phyloP scores from a whole-genome alignment of 805 yeast species.

The Metschnikowia koreensis region DNA sequence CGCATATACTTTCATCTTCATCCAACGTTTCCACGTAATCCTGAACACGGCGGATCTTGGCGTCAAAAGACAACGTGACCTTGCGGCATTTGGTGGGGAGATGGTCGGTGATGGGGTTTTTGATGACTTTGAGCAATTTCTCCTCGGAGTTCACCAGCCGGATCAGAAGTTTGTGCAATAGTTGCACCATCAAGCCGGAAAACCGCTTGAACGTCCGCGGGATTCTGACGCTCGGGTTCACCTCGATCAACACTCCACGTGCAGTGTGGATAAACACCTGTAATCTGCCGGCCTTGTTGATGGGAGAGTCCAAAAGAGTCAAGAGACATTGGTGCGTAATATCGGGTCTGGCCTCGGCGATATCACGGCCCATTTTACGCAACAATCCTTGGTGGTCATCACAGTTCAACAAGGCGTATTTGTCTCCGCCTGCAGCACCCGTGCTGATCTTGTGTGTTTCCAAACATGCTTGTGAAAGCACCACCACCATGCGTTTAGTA shows the following conservation, averaged over 20 bases:
- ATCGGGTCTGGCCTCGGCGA: slow-evolving; percentile 98
- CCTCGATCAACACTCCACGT: slow-evolving; percentile 90
- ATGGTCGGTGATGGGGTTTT: slow-evolving; percentile 96
- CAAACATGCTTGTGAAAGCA: slow-evolving; percentile 91
- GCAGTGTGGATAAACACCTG: slow-evolving; percentile 97
- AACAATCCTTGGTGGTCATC: slow-evolving; percentile 97
- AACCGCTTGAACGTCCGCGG: slow-evolving; percentile 98
- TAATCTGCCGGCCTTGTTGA: slow-evolving; percentile 93
- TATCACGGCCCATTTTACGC: slow-evolving; percentile 95
- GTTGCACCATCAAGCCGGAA: slow-evolving; percentile 96
- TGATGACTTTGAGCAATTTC: slow-evolving; percentile 87
- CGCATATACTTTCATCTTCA: slow-evolving; percentile 91
- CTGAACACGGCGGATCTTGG: slow-evolving; percentile 82
- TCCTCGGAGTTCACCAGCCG: slow-evolving; percentile 95
- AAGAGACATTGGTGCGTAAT: slow-evolving; percentile 96
- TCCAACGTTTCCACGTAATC: slow-evolving; percentile 80
- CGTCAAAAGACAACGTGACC: slow-evolving; percentile 88
- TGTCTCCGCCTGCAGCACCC: slow-evolving; percentile 74
- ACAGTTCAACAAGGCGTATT: slow-evolving; percentile 90
- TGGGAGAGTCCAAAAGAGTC: slow-evolving; percentile 94
- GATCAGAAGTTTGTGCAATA: slow-evolving; percentile 86
- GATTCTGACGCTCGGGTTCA: slow-evolving; percentile 93
- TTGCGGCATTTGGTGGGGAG: slow-evolving; percentile 94
- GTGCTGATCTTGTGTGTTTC: slow-evolving; percentile 90
- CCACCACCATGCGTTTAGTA: slow-evolving; percentile 87